Percentiles rank a stretch among this genome's conserved stretches.
These are phyloP conservation scores for Dactylonectria estremocensis DNA, from an alignment of 2,329 filamentous ascomycete species.

Conservation along the genomic window DNA sequence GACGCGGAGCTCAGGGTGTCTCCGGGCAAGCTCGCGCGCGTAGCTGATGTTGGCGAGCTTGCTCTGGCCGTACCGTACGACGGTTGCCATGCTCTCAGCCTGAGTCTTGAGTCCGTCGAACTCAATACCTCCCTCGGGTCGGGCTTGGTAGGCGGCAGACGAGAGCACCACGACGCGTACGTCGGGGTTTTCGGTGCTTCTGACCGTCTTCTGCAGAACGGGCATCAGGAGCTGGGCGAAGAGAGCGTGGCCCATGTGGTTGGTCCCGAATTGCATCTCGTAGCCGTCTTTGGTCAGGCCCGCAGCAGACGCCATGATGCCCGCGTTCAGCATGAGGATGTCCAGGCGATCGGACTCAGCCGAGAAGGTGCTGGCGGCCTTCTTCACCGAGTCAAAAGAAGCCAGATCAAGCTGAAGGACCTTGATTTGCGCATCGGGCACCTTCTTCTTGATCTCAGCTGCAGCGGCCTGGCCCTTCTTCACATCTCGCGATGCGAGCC, in stretches of 20 bases:
- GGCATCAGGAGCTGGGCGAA: conserved; percentile 58
- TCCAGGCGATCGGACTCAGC: conserved; percentile 54
- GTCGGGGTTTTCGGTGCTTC: conserved; percentile 34
- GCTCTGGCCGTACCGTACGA: conserved; percentile 13
- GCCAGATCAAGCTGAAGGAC: conserved; percentile 63
- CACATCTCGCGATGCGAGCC: conserved; percentile 52
- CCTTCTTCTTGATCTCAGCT: conserved; percentile 51
- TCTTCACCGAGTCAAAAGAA: conserved; percentile 59
- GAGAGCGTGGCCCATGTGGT: conserved; percentile 66
- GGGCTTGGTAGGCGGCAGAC: conserved; percentile 4
- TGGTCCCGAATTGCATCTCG: conserved; percentile 65
- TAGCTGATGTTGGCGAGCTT: conserved; percentile 11
- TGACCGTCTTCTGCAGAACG: conserved; percentile 47
- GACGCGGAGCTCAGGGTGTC: neutral
- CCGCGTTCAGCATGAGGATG: conserved; percentile 58
- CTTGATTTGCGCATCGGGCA: conserved; percentile 40
- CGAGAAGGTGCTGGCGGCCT: conserved; percentile 56
- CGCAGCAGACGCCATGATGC: conserved; percentile 22
- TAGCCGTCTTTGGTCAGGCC: conserved; percentile 56
- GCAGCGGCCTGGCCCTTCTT: conserved; percentile 54
- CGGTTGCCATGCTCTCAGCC: neutral
- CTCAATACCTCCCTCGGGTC: conserved; percentile 1
- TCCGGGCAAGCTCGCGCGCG: conserved; percentile 4
- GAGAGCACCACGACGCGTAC: conserved; percentile 47
- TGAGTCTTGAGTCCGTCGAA: conserved; percentile 1